phyloP scores from a whole-genome alignment of 2,329 filamentous ascomycete species.

The Phialophora macrospora region DNA sequence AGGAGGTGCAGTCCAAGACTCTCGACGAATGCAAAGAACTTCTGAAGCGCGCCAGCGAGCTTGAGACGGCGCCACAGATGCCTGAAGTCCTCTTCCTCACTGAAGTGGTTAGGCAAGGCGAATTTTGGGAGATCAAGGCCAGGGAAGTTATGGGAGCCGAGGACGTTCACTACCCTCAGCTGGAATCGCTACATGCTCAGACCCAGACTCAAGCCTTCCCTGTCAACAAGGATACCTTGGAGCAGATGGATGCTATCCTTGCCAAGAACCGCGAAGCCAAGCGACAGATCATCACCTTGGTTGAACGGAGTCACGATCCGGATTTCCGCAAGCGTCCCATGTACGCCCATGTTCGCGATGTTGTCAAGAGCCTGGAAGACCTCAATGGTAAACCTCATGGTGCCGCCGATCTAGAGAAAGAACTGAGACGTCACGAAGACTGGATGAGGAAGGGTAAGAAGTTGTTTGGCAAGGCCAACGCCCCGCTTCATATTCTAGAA shows the following conservation, averaged over 20 bases:
- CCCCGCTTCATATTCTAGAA: conserved; percentile 91
- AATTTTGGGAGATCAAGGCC: conserved; percentile 90
- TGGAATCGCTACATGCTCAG: conserved; percentile 87
- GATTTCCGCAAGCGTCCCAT: conserved; percentile 81
- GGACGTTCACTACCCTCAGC: conserved; percentile 87
- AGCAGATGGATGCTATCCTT: conserved; percentile 84
- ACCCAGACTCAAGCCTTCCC: conserved; percentile 68
- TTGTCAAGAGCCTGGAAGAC: conserved; percentile 84
- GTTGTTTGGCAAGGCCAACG: conserved; percentile 96
- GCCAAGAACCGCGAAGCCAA: conserved; percentile 96
- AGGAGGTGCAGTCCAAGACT: conserved; percentile 69
- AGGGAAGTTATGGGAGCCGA: conserved; percentile 92
- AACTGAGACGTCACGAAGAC: conserved; percentile 93
- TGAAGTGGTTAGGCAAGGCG: conserved; percentile 75
- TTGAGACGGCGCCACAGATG: conserved; percentile 79
- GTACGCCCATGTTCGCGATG: conserved; percentile 86
- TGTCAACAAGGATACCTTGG: conserved; percentile 79
- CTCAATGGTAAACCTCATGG: conserved; percentile 91
- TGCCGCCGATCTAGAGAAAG: conserved; percentile 89
- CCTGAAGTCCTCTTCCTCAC: conserved; percentile 77
- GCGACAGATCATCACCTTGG: conserved; percentile 80
- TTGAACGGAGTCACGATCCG: conserved; percentile 73
- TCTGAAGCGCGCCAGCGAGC: conserved; percentile 74
- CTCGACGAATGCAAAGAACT: conserved; percentile 79
- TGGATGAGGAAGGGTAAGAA: conserved; percentile 99